Base-by-base conservation (phyloP, 2,329 filamentous ascomycete species). In the Trichocomaceae sp. region DNA sequence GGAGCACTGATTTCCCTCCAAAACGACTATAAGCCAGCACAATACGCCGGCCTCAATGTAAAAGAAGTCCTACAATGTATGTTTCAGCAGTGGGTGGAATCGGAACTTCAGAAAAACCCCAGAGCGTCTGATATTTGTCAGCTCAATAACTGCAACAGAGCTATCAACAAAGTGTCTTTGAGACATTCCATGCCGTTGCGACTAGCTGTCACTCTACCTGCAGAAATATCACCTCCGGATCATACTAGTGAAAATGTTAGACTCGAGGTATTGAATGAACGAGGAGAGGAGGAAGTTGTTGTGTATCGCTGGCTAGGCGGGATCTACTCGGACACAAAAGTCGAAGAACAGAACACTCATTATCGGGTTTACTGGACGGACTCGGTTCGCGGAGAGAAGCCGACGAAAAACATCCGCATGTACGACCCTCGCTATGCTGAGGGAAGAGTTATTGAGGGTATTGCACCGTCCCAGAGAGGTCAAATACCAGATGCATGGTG, bases 301-400 rank as follows among this genome's bases (percentile, higher is more conserved):
- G 55, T 54, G 1, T 73, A 73, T 54, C 66, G 68, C 33, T 73
- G 70, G 70, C 56, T 73, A 13, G 71, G 71, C 0, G 70, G 70
- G 1, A 64, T 72, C 13, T 73, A 73, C 52, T 57, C 55, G 3
- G 33, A 60, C 3, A 26, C 31, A 1, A 9, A 49, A 41, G 22
- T 9, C 10, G 41, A 51, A 12, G 6, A 20, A 8, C 20, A 7
- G 19, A 17, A 23, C 3, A 57, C 47, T 9, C 23, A 13, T 23
- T 53, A 54, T 35, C 39, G 55, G 10, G 23, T 57, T 20, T 57
- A 57, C 35, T 57, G 55, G 55, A 54, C 55, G 8, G 51, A 57
- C n/a, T 20, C 31, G n/a, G 19, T 42, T 2, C 50, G 46, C 13
- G 55, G 55, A 15, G 55, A 46, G n/a, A 47, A 29, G 20, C 22